Evolutionary conservation across 2,329 filamentous ascomycete species (phyloP), one percentile per base, ranked within the genome.

Genomic region (Blastomyces silverae): DNA sequence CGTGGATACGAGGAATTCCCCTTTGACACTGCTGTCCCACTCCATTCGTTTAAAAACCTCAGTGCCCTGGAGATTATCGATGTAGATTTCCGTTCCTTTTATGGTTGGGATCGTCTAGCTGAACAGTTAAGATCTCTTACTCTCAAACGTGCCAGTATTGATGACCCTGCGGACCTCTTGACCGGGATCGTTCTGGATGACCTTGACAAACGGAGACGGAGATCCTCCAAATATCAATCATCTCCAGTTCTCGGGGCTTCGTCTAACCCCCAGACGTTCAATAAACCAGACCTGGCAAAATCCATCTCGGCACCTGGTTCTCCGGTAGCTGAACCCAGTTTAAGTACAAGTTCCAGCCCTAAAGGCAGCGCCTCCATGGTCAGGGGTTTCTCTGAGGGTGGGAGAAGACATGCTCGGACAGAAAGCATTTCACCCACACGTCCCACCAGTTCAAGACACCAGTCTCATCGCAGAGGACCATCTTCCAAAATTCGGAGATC

Each of bases 11-110:
- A 99, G 77, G 93, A 97, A 77, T 99, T 97, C 70, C 94, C 94
- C 2, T 97, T 97, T 76, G 94, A 99, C 77, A 96, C 91, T 31
- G 94, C 94, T 25, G 94, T 99, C 39, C 94, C 94, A 25, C 82
- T 99, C n/a, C 89, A 96, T 76, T 90, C 90, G 10, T 97, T 99
- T 84, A 97, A 99, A 79, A 99, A 97, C 71, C 81, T 97, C 63
- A 93, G 93, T 77, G 89, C 91, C 28, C 83, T 99, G 68, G 94
- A 99, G 76, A 90, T 99, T 63, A 92, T 89, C 79, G 92, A 95
- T 78, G 89, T 97, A 74, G 94, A 99, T 77, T 97, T 96, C 74
- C 87, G 94, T 67, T 92, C 96, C 71, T 97, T 97, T 79, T 96
- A 92, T 77, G 94, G 94, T 65, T 99, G 94, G 94, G 93, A 99